Evolutionary conservation across 1,284 basidiomycete species (phyloP).

Genomic region (Puccinia coronata): DNA sequence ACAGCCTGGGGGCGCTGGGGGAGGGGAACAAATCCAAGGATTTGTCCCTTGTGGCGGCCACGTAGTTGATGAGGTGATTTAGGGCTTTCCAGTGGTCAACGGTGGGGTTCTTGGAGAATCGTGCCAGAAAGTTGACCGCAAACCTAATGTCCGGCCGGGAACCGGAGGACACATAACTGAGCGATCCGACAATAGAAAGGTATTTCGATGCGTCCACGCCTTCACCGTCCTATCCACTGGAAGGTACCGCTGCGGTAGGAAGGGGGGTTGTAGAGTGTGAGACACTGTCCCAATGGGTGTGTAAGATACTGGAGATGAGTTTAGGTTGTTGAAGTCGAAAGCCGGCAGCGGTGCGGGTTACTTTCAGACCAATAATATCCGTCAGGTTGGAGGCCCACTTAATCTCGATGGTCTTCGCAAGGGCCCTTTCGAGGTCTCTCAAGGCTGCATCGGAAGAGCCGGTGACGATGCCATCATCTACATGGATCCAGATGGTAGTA

Average conservation of each 20-base stretch:
- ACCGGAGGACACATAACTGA: not conserved
- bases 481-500: not conserved
- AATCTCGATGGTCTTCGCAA: not conserved
- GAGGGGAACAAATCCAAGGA: not conserved
- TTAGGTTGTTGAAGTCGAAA: not conserved
- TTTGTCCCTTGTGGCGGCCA: too few species aligned
- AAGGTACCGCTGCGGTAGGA: not conserved
- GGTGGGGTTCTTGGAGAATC: not conserved
- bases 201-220: not conserved
- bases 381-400: not conserved
- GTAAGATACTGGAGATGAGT: not conserved
- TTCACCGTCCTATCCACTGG: not conserved
- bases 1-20: not conserved
- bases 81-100: not conserved
- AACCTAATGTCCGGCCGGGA: not conserved
- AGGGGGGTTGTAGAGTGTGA: not conserved
- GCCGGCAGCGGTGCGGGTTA: not conserved
- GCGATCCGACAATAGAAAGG: not conserved
- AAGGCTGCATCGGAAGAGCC: not conserved
- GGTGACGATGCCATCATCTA: not conserved
- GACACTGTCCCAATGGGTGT: not conserved
- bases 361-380: not conserved
- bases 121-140: not conserved
- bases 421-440: not conserved
- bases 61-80: not conserved